Evolutionary conservation across 495 filamentous ascomycete genomes (phyloP).

Genomic region (Cenococcum geophilum): DNA sequence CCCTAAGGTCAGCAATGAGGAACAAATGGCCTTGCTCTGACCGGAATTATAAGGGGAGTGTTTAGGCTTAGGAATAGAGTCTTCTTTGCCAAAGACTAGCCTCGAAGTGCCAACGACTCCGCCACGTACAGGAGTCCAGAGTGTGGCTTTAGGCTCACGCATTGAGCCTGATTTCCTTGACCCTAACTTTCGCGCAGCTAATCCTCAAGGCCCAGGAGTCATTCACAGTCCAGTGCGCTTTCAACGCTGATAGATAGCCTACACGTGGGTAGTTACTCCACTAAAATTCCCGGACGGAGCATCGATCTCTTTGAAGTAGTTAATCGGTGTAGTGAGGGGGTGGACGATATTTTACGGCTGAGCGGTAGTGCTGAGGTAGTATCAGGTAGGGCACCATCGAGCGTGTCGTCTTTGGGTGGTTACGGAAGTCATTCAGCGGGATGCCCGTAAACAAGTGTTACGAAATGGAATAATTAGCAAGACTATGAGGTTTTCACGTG

Average conservation of each 20-base stretch:
- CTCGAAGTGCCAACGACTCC: no score
- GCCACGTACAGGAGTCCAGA: background rate
- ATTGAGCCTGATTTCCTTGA: background rate
- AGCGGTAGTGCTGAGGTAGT: background rate
- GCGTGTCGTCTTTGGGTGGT: conserved; percentile 1
- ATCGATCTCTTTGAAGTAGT: background rate
- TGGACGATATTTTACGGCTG: background rate
- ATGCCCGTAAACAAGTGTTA: background rate
- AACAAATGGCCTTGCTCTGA: no score
- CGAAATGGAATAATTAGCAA: background rate
- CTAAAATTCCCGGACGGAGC: background rate
- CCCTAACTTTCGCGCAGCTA: background rate
- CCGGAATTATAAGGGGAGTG: no score
- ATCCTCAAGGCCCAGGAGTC: background rate
- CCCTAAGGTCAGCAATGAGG: background rate
- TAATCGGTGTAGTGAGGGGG: background rate
- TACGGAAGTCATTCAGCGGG: background rate
- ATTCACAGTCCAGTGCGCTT: background rate
- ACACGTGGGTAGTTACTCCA: background rate
- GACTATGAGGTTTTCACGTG: background rate
- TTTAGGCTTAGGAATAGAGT: no score
- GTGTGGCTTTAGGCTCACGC: background rate
- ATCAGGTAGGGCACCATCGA: background rate
- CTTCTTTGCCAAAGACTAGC: no score
- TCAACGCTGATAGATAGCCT: background rate